Percentiles rank a stretch among this genome's conserved stretches.
These are phyloP conservation scores for Suillus spraguei DNA, from an alignment of 768 basidiomycete genomes.

Conservation along the genomic window DNA sequence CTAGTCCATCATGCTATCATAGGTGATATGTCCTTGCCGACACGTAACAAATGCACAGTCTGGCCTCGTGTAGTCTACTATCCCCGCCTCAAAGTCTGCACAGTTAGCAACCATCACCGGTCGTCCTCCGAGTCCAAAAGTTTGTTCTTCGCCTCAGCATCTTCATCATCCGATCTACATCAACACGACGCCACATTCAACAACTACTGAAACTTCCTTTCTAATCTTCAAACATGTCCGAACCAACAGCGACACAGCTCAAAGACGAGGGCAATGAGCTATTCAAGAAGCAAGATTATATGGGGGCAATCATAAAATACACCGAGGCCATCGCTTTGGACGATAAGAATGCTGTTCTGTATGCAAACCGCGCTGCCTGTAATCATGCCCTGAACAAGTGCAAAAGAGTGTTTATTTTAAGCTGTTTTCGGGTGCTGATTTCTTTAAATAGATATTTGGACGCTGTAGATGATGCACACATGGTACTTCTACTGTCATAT, in stretches of 20 bases:
- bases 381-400: slow-evolving; percentile 39
- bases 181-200: not conserved
- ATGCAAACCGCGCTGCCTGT: slow-evolving; percentile 49
- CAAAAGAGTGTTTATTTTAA: not conserved
- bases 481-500: not conserved
- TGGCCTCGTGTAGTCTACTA: not conserved
- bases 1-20: no score
- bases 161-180: not conserved
- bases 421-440: not conserved
- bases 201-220: not conserved
- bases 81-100: slow-evolving; percentile 3
- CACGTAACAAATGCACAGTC: not conserved
- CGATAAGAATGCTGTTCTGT: slow-evolving; percentile 42
- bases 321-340: slow-evolving; percentile 43
- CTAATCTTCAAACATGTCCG: slow-evolving; percentile 3
- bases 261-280: slow-evolving; percentile 47
- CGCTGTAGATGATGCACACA: slow-evolving; percentile 9
- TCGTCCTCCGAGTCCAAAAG: not conserved
- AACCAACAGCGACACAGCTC: slow-evolving; percentile 20
- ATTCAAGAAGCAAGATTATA: slow-evolving; percentile 36
- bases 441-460: slow-evolving; percentile 10
- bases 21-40: not conserved
- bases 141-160: not conserved
- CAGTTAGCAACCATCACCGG: no score
- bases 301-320: slow-evolving; percentile 41